A percentile compares a stretch with the other conserved stretches of the same genome.
Evolutionary conservation across 139 green algal species (phyloP).

Genomic region (Pseudopediastrum boryanum): DNA sequence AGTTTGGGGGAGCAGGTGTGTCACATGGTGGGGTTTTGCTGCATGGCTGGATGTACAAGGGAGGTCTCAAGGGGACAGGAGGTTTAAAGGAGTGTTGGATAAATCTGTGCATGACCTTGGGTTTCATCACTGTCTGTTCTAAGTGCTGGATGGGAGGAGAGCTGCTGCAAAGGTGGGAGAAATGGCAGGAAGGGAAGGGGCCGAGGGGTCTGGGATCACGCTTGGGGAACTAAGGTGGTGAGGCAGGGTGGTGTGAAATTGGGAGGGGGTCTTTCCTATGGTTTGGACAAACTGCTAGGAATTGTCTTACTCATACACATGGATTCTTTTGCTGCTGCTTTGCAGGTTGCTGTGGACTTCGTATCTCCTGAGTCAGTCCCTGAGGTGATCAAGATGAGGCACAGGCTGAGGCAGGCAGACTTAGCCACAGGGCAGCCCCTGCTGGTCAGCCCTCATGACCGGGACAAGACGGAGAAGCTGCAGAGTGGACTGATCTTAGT

Average conservation of each 20-base stretch:
- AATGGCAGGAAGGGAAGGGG: no score
- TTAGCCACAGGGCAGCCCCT: slow-evolving; percentile 5
- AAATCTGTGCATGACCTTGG: no score
- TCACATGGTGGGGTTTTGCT: no score
- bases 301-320: not conserved
- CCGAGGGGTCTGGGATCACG: no score
- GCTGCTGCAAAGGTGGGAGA: not conserved
- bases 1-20: no score
- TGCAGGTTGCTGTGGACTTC: slow-evolving; percentile 81
- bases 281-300: not conserved
- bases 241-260: not conserved
- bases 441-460: not conserved
- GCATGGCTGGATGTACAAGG: no score
- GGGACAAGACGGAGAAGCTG: not conserved
- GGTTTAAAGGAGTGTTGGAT: no score
- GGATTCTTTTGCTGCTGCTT: not conserved
- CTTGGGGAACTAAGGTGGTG: not conserved
- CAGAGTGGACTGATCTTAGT: not conserved
- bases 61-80: no score
- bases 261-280: not conserved
- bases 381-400: slow-evolving; percentile 44
- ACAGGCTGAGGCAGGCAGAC: slow-evolving; percentile 10
- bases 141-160: not conserved
- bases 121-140: no score
- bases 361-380: slow-evolving; percentile 75